These are phyloP conservation scores for Triticum dicoccoides DNA, from an alignment of 176 grass and related monocot species.

Conservation along the genomic window DNA sequence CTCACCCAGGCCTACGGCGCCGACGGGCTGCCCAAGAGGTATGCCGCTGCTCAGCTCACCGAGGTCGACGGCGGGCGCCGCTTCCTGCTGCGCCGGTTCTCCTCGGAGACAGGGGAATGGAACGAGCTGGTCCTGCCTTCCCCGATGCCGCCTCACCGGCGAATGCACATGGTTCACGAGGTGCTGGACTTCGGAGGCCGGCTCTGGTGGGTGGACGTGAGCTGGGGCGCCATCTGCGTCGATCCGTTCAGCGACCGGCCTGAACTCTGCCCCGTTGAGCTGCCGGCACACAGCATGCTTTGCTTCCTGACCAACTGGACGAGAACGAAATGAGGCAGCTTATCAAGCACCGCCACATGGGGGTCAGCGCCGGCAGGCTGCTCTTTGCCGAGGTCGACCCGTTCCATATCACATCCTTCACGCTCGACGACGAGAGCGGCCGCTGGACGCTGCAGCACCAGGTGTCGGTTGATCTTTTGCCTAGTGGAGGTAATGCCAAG, in stretches of 20 bases:
- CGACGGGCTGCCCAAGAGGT: neutral
- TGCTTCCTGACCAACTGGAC: neutral
- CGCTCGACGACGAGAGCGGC: neutral
- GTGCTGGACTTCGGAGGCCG: neutral
- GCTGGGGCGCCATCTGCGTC: neutral
- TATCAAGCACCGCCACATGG: neutral
- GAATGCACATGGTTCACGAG: neutral
- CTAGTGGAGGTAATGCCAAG: neutral
- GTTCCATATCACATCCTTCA: neutral
- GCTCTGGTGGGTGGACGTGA: conserved; percentile 6
- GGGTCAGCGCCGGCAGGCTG: neutral
- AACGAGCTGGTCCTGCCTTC: neutral
- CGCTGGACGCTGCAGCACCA: neutral
- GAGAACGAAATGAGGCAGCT: neutral
- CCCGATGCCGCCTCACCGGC: neutral
- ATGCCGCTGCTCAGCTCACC: neutral
- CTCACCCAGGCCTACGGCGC: neutral
- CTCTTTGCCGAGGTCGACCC: neutral
- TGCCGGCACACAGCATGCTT: neutral
- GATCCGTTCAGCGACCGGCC: neutral
- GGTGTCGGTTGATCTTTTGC: neutral
- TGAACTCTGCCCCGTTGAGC: neutral
- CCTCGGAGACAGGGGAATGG: neutral
- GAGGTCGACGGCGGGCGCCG: neutral
- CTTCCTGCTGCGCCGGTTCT: conserved; percentile 8